phyloP scores from a whole-genome alignment of 2,329 filamentous ascomycete species.

The Pyrenophora graminea region DNA sequence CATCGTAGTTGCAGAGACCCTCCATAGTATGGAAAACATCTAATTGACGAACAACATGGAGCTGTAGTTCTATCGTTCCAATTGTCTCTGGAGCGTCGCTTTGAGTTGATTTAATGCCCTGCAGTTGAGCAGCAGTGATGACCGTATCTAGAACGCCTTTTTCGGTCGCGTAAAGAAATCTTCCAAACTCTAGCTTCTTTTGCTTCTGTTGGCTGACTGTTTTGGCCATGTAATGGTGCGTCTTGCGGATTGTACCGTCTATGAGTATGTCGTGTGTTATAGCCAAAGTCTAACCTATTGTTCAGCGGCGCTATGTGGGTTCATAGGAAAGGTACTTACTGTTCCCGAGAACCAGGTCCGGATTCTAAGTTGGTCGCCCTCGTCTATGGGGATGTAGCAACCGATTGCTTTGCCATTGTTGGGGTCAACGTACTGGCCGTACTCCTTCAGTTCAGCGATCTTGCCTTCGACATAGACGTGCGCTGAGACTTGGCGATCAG shows the following conservation, averaged over 20 bases:
- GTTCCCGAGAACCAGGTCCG: constrained; percentile 39
- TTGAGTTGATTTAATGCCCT: constrained; percentile 34
- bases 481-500: constrained; percentile 42
- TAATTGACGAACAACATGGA: constrained; percentile 32
- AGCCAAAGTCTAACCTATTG: constrained; percentile 20
- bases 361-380: constrained; percentile 40
- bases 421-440: constrained; percentile 32
- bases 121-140: constrained; percentile 87
- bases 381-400: constrained; percentile 45
- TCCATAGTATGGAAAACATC: constrained; percentile 19
- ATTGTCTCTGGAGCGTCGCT: constrained; percentile 22
- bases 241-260: constrained; percentile 44
- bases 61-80: constrained; percentile 40
- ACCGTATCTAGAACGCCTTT: constrained; percentile 77
- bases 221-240: constrained; percentile 11
- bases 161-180: constrained; percentile 21
- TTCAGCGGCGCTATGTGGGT: not conserved
- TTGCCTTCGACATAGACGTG: constrained; percentile 31
- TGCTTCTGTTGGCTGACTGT: constrained; percentile 19
- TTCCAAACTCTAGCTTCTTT: constrained; percentile 28
- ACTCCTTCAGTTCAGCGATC: constrained; percentile 38
- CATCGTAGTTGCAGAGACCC: constrained; percentile 19
- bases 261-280: constrained; percentile 43
- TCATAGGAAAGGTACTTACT: constrained; percentile 14
- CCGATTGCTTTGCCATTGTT: constrained; percentile 31